Percentiles rank a stretch among this genome's conserved stretches.
Evolutionary conservation across 1,284 basidiomycete species (phyloP).

Genomic region (Pyrrhoderma lamaoense): DNA sequence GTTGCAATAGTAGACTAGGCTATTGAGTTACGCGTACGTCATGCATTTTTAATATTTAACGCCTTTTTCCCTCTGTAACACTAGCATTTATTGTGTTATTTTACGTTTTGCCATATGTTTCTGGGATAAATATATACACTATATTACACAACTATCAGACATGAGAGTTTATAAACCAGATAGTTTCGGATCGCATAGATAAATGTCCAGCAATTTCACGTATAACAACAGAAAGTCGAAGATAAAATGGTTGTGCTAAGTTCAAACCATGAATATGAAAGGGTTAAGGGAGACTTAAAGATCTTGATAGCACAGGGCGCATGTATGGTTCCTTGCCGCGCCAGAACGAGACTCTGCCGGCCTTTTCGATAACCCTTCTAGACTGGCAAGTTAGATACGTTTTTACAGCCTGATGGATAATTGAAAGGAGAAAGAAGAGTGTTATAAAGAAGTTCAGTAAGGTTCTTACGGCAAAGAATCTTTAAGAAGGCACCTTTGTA

Average conservation of each 20-base stretch:
- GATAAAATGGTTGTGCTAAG: too few species aligned
- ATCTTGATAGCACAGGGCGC: slow-evolving; percentile 8
- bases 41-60: neutral
- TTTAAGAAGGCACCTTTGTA: slow-evolving; percentile 3
- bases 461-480: neutral
- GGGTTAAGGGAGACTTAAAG: slow-evolving; percentile 10
- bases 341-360: slow-evolving; percentile 4
- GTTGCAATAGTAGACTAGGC: slow-evolving; percentile 48
- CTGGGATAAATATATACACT: too few species aligned
- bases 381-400: slow-evolving; percentile 1
- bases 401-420: neutral
- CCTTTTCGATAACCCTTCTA: slow-evolving; percentile 5
- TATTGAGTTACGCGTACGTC: neutral
- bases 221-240: neutral
- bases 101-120: too few species aligned
- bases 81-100: too few species aligned
- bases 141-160: too few species aligned
- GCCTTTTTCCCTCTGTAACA: neutral
- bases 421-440: neutral
- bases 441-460: neutral
- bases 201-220: too few species aligned
- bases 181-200: too few species aligned
- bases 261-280: too few species aligned
- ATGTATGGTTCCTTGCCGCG: slow-evolving; percentile 9
- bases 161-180: too few species aligned